Percentiles rank a stretch among this genome's conserved stretches.
Evolutionary conservation across 768 basidiomycete species (phyloP).

Genomic region (Trametes sanguinea): DNA sequence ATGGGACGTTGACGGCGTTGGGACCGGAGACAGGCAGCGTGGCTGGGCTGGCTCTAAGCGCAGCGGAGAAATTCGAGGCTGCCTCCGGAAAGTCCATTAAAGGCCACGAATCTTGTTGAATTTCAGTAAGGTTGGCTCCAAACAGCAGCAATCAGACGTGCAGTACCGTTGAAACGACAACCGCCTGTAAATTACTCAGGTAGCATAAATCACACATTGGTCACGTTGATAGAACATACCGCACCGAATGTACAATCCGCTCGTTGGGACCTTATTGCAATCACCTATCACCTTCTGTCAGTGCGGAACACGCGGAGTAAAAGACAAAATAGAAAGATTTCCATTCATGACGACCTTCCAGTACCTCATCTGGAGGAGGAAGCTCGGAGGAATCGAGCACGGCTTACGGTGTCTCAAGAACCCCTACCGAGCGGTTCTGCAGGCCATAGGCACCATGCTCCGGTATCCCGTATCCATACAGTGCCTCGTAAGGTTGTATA

Average conservation of each 20-base stretch:
- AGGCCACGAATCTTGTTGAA: not conserved
- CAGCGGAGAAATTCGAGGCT: constrained; percentile 5
- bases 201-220: too few species aligned
- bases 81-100: not conserved
- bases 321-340: not conserved
- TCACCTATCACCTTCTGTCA: constrained; percentile 3
- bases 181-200: too few species aligned
- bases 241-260: too few species aligned
- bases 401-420: constrained; percentile 13
- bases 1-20: not conserved
- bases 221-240: too few species aligned
- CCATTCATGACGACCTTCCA: not conserved
- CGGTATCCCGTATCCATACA: not conserved
- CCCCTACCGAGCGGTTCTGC: not conserved
- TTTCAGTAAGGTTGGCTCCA: too few species aligned
- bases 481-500: constrained; percentile 4
- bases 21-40: not conserved
- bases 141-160: too few species aligned
- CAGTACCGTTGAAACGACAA: too few species aligned
- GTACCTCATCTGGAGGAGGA: constrained; percentile 10
- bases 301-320: not conserved
- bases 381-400: constrained; percentile 13
- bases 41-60: not conserved
- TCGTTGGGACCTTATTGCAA: not conserved
- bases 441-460: not conserved